Evolutionary conservation across 306 rosid genomes (phyloP).

Genomic region (Acacia acuminata): DNA sequence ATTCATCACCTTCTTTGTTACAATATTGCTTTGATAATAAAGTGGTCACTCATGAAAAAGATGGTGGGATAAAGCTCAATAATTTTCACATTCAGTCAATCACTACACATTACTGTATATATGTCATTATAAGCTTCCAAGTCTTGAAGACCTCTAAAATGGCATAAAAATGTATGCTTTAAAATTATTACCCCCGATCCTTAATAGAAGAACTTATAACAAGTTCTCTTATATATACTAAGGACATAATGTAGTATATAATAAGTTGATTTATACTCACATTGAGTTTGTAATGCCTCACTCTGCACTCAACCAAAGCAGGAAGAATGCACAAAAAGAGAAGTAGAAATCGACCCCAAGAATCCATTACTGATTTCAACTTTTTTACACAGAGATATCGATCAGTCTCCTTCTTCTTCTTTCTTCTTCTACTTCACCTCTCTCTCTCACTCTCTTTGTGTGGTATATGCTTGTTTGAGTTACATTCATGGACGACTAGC

Average conservation of each 20-base stretch:
- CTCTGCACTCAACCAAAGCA: conserved; percentile 68
- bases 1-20: too few species aligned
- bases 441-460: background rate
- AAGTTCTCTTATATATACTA: too few species aligned
- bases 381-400: background rate
- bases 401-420: background rate
- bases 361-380: conserved; percentile 52
- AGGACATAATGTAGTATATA: too few species aligned
- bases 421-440: background rate
- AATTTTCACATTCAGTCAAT: background rate
- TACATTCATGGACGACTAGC: conserved; percentile 46
- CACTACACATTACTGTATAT: background rate
- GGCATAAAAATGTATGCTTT: background rate
- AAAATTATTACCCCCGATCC: background rate
- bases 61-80: background rate
- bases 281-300: conserved; percentile 74
- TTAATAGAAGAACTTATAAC: too few species aligned
- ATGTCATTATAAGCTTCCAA: background rate
- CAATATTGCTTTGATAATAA: too few species aligned
- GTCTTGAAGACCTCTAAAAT: background rate
- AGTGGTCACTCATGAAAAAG: background rate
- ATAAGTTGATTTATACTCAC: conserved; percentile 50
- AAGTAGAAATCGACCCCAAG: conserved; percentile 49
- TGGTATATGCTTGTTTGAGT: conserved; percentile 16
- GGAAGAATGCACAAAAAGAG: conserved; percentile 66